These are phyloP conservation scores for Ophiostoma sp. DNA, from an alignment of 2,329 filamentous ascomycete species.

Conservation along the genomic window DNA sequence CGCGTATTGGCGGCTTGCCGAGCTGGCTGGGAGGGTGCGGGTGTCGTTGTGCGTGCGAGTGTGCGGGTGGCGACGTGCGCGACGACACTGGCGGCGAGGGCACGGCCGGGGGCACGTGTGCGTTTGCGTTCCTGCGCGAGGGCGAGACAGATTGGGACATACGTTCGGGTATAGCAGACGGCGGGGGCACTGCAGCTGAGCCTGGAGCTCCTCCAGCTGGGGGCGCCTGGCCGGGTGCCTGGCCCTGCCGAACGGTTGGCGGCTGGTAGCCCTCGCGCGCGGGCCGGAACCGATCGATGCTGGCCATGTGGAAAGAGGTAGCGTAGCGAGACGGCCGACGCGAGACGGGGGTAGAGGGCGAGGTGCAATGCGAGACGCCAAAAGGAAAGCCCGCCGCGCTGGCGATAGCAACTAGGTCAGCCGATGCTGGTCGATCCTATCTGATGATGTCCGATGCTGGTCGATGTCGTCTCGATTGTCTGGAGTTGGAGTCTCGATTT, in stretches of 20 bases:
- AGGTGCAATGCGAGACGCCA: background rate
- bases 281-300: conserved; percentile 55
- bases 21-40: conserved; percentile 31
- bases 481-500: background rate
- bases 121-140: conserved; percentile 48
- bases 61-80: conserved; percentile 49
- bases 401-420: background rate
- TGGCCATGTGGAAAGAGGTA: conserved; percentile 43
- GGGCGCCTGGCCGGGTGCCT: background rate
- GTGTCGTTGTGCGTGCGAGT: background rate
- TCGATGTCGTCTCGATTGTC: background rate
- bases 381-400: background rate
- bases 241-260: conserved; percentile 39
- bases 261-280: conserved; percentile 54
- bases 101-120: conserved; percentile 56
- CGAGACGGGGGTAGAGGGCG: too few species aligned
- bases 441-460: background rate
- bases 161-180: conserved; percentile 33
- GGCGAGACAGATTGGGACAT: conserved; percentile 14
- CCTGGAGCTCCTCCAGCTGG: background rate
- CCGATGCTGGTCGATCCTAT: conserved; percentile 1
- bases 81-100: conserved; percentile 56
- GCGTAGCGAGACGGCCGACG: background rate
- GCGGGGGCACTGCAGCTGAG: background rate
- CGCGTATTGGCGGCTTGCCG: conserved; percentile 38